These are phyloP conservation scores for Thielaviopsis euricoi DNA, from an alignment of 2,329 filamentous ascomycete species.

Conservation along the genomic window DNA sequence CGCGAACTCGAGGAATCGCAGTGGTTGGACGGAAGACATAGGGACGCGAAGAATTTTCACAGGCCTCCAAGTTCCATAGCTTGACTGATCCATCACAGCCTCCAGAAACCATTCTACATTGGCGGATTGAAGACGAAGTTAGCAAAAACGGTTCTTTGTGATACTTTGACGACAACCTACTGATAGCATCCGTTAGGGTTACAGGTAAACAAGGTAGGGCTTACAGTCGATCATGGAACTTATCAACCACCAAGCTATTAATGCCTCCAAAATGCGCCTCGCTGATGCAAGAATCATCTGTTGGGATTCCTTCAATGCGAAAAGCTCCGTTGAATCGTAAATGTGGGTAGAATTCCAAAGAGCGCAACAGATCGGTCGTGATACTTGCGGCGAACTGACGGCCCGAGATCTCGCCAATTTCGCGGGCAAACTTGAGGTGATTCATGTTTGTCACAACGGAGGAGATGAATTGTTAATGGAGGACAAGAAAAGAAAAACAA, in stretches of 20 bases:
- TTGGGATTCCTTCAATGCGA: not conserved
- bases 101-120: slow-evolving; percentile 57
- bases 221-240: slow-evolving; percentile 62
- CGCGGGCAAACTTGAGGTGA: slow-evolving; percentile 62
- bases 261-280: slow-evolving; percentile 61
- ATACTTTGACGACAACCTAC: not conserved
- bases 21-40: slow-evolving; percentile 39
- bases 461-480: slow-evolving; percentile 6
- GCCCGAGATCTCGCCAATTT: slow-evolving; percentile 49
- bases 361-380: slow-evolving; percentile 47
- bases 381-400: slow-evolving; percentile 48
- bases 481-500: not conserved
- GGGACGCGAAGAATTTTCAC: slow-evolving; percentile 25
- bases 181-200: not conserved
- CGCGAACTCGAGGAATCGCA: slow-evolving; percentile 28
- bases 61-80: slow-evolving; percentile 69
- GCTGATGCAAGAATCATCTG: not conserved
- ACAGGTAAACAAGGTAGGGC: slow-evolving; percentile 14
- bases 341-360: slow-evolving; percentile 49
- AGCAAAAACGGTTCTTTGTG: not conserved
- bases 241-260: slow-evolving; percentile 63
- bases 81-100: slow-evolving; percentile 73
- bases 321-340: slow-evolving; percentile 50
- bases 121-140: not conserved
- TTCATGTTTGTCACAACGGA: slow-evolving; percentile 33